Percentiles rank a stretch among this genome's conserved stretches.
Evolutionary conservation across 1,284 basidiomycete genomes (phyloP).

Genomic region (Leccinum griseonigrum): DNA sequence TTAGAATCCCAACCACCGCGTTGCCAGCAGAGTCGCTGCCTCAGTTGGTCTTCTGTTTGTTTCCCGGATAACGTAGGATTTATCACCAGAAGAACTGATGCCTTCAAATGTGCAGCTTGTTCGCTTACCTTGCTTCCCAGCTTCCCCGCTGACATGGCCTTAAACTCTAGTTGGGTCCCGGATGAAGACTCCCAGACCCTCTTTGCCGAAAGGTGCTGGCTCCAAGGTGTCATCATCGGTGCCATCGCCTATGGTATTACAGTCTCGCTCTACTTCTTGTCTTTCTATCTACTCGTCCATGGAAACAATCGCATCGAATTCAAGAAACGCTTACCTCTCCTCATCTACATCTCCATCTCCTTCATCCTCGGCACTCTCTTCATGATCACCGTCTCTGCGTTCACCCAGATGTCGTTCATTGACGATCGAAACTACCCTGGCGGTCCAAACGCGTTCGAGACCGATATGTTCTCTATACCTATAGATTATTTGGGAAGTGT

Average conservation of each 20-base stretch:
- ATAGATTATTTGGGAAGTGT: slow-evolving; percentile 14
- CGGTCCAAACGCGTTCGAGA: slow-evolving; percentile 18
- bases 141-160: slow-evolving; percentile 8
- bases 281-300: slow-evolving; percentile 13
- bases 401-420: slow-evolving; percentile 33
- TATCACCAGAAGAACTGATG: neutral
- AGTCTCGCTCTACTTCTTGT: slow-evolving; percentile 11
- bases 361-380: slow-evolving; percentile 29
- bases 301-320: slow-evolving; percentile 1
- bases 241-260: slow-evolving; percentile 12
- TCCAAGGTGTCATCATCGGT: slow-evolving; percentile 19
- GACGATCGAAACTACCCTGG: slow-evolving; percentile 33
- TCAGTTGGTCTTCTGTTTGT: neutral
- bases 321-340: slow-evolving; percentile 5
- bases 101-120: neutral
- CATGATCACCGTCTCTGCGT: slow-evolving; percentile 13
- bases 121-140: neutral
- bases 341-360: slow-evolving; percentile 20
- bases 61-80: neutral
- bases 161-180: slow-evolving; percentile 18
- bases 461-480: slow-evolving; percentile 16
- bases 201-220: slow-evolving; percentile 17
- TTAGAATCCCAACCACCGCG: too few relatives aligned
- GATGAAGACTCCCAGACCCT: slow-evolving; percentile 11
- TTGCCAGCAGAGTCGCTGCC: neutral